Percentiles rank a stretch among this genome's conserved stretches.
Conservation (phyloP, 2,329 filamentous ascomycete genomes). For the Fusarium vanettenii region DNA sequence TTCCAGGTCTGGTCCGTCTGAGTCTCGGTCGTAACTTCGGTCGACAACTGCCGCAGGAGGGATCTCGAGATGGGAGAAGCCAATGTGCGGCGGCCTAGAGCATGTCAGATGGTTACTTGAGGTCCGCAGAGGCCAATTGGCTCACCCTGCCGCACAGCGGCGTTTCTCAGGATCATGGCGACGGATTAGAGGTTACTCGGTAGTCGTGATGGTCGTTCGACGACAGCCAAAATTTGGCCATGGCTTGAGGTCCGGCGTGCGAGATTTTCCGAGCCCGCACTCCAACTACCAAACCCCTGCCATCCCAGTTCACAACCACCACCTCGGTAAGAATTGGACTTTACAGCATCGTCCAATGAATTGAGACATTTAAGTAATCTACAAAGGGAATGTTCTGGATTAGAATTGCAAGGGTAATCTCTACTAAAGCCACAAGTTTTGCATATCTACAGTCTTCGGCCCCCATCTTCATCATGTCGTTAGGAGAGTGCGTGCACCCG, state of each 20-base stretch:
- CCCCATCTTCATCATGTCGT: conserved; percentile 51
- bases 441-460: conserved; percentile 48
- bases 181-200: conserved; percentile 39
- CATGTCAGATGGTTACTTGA: conserved; percentile 20
- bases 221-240: conserved; percentile 46
- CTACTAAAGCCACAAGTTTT: conserved; percentile 44
- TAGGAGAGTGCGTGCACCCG: conserved; percentile 36
- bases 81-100: conserved; percentile 65
- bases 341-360: not conserved
- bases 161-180: conserved; percentile 68
- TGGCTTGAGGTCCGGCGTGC: conserved; percentile 18
- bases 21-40: conserved; percentile 28
- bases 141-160: conserved; percentile 66
- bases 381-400: conserved; percentile 28
- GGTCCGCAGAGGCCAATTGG: conserved; percentile 19
- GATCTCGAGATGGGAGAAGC: conserved; percentile 55
- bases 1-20: conserved; percentile 36
- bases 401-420: conserved; percentile 43
- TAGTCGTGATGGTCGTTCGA: conserved; percentile 35
- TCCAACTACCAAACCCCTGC: not conserved
- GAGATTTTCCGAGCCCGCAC: conserved; percentile 42
- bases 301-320: not conserved
- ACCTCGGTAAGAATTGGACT: not conserved
- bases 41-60: conserved; percentile 49
- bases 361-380: conserved; percentile 10